A percentile compares a stretch with the other conserved stretches of the same genome.
phyloP scores from a whole-genome alignment of 768 basidiomycete species.

The Daedaleopsis nitida region DNA sequence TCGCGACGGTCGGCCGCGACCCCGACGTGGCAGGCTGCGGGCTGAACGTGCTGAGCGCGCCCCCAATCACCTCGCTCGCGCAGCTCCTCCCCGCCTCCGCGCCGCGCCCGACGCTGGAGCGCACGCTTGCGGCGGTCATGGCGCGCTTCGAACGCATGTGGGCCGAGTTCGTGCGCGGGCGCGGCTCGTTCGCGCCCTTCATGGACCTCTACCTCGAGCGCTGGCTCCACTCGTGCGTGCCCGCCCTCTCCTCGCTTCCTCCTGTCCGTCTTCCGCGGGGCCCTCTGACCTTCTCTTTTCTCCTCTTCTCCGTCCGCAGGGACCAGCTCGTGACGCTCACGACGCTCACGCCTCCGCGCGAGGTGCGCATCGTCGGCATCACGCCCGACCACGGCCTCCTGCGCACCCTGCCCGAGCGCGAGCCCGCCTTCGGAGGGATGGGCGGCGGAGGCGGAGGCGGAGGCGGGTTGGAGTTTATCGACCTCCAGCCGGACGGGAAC shows the following conservation, averaged over 20 bases:
- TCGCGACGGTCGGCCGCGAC: not conserved
- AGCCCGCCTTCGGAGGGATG: slow-evolving; percentile 26
- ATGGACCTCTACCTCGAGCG: slow-evolving; percentile 72
- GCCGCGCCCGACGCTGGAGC: slow-evolving; percentile 64
- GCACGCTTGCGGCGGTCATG: slow-evolving; percentile 73
- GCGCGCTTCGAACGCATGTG: slow-evolving; percentile 79
- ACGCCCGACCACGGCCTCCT: slow-evolving; percentile 87
- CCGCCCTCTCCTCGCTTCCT: not conserved
- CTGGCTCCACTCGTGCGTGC: slow-evolving; percentile 91
- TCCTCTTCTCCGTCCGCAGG: slow-evolving; percentile 38
- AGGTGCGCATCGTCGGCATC: slow-evolving; percentile 81
- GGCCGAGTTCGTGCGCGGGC: slow-evolving; percentile 62
- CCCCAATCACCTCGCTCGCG: slow-evolving; percentile 80
- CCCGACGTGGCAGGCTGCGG: slow-evolving; percentile 72
- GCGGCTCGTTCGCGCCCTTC: slow-evolving; percentile 81
- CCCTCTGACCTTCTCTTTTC: not conserved
- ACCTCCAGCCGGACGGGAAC: slow-evolving; percentile 96
- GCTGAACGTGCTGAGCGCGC: slow-evolving; percentile 80
- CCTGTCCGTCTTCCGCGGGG: not conserved
- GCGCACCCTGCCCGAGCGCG: slow-evolving; percentile 68
- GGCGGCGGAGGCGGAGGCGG: slow-evolving; percentile 19
- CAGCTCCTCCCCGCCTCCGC: slow-evolving; percentile 53
- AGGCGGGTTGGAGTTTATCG: slow-evolving; percentile 58
- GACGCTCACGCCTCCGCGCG: slow-evolving; percentile 66
- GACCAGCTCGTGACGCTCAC: slow-evolving; percentile 84